These are phyloP conservation scores for Colletotrichum musae DNA, from an alignment of 2,329 filamentous ascomycete species.

Conservation along the genomic window DNA sequence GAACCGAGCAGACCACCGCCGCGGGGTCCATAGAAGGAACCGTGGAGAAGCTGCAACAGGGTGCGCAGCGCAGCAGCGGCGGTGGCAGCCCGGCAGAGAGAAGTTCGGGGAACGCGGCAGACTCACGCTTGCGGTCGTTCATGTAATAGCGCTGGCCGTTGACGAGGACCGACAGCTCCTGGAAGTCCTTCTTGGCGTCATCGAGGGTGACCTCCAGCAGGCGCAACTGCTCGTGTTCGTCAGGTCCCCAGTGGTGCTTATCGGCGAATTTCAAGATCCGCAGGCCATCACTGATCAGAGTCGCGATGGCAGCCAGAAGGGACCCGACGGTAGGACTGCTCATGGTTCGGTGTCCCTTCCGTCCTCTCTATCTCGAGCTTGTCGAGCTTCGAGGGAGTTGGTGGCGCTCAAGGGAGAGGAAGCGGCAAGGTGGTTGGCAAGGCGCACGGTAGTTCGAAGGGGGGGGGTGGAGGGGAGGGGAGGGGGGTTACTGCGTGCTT, in stretches of 20 bases:
- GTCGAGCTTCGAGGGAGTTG: constrained; percentile 31
- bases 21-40: constrained; percentile 31
- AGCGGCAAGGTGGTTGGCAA: not conserved
- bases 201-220: constrained; percentile 69
- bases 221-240: constrained; percentile 72
- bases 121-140: constrained; percentile 68
- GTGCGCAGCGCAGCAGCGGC: constrained; percentile 1
- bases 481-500: constrained; percentile 11
- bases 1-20: constrained; percentile 12
- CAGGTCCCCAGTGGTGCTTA: constrained; percentile 70
- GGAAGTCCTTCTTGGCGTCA: constrained; percentile 73
- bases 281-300: constrained; percentile 65
- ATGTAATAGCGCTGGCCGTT: constrained; percentile 72
- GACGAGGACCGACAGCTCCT: constrained; percentile 68
- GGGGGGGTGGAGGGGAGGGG: constrained; percentile 13
- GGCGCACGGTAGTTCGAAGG: constrained; percentile 23
- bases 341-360: constrained; percentile 47
- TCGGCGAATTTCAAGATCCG: constrained; percentile 70
- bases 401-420: not conserved
- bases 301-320: constrained; percentile 71
- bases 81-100: too few species aligned
- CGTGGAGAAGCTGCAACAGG: constrained; percentile 14
- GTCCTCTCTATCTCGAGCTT: constrained; percentile 36
- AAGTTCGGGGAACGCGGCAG: not conserved
- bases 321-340: constrained; percentile 69